Percentiles rank a stretch among this genome's conserved stretches.
Evolutionary conservation across 495 filamentous ascomycete species (phyloP).

Genomic region (Neurospora sp.): DNA sequence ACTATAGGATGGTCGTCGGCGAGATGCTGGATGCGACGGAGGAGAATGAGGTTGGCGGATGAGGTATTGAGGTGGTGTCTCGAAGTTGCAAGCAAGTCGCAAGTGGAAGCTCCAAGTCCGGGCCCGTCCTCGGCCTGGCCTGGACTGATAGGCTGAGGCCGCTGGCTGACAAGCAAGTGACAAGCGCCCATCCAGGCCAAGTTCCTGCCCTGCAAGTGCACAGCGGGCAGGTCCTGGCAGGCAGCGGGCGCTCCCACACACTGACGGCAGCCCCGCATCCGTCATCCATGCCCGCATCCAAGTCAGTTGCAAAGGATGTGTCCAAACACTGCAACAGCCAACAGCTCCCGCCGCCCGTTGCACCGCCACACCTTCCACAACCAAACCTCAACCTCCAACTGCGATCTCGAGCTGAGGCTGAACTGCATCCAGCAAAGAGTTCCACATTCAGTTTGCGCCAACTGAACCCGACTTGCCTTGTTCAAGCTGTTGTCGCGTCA

Average conservation of each 20-base stretch:
- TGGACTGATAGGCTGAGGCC: not conserved
- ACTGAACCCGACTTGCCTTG: not conserved
- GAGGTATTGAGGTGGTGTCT: conserved; percentile 8
- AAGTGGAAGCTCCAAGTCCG: conserved; percentile 11
- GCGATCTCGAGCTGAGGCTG: not conserved
- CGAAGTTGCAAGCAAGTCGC: conserved; percentile 6
- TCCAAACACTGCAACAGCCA: not conserved
- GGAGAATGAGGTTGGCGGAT: conserved; percentile 4
- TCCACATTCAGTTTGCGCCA: not conserved
- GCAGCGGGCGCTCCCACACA: not conserved
- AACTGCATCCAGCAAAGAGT: not conserved
- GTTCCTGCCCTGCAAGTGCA: not conserved
- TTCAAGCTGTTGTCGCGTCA: not conserved
- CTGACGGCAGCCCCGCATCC: not conserved
- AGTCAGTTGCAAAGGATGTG: not conserved
- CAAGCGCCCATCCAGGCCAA: not conserved
- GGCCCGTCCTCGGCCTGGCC: not conserved
- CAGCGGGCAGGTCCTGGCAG: not conserved
- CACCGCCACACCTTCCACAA: not conserved
- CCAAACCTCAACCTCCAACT: not conserved
- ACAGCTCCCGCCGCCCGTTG: not conserved
- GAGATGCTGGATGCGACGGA: conserved; percentile 5
- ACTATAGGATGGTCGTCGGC: not conserved
- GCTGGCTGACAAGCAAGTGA: not conserved
- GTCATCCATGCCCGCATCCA: not conserved